Evolutionary conservation across 2,329 filamentous ascomycete genomes (phyloP).

Genomic region (Hymenoscyphus linearis): DNA sequence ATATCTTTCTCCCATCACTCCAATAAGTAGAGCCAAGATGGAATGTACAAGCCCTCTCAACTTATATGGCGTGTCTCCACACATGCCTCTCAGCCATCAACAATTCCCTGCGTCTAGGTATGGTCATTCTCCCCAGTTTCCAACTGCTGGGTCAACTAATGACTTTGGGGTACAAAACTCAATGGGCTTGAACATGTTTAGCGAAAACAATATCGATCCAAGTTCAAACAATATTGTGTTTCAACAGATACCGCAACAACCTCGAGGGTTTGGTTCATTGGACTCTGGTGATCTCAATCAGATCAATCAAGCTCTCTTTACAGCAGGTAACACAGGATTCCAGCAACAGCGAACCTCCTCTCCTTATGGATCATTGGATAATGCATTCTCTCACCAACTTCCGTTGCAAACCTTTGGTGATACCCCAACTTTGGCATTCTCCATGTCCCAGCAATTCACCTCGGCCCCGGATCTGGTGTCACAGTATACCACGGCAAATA

Average conservation of each 20-base stretch:
- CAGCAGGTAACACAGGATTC: slow-evolving; percentile 17
- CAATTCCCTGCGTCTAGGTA: slow-evolving; percentile 20
- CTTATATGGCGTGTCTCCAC: slow-evolving; percentile 25
- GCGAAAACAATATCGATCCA: slow-evolving; percentile 19
- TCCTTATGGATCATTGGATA: slow-evolving; percentile 18
- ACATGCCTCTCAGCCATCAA: slow-evolving; percentile 16
- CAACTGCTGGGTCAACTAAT: slow-evolving; percentile 12
- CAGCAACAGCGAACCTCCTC: slow-evolving; percentile 17
- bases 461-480: slow-evolving; percentile 23
- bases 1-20: slow-evolving; percentile 28
- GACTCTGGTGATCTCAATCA: slow-evolving; percentile 13
- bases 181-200: slow-evolving; percentile 17
- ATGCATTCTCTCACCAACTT: slow-evolving; percentile 16
- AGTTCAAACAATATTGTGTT: slow-evolving; percentile 15
- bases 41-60: slow-evolving; percentile 27
- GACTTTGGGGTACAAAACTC: slow-evolving; percentile 18
- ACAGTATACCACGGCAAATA: slow-evolving; percentile 20
- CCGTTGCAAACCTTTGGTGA: slow-evolving; percentile 19
- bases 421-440: slow-evolving; percentile 17
- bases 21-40: slow-evolving; percentile 22
- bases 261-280: slow-evolving; percentile 19
- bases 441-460: slow-evolving; percentile 23
- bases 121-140: slow-evolving; percentile 19
- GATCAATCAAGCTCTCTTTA: slow-evolving; percentile 18
- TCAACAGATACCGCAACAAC: slow-evolving; percentile 18